Percentiles rank a stretch among this genome's conserved stretches.
Conservation (phyloP, 2,329 filamentous ascomycete species). For the Xylariales sp. region DNA sequence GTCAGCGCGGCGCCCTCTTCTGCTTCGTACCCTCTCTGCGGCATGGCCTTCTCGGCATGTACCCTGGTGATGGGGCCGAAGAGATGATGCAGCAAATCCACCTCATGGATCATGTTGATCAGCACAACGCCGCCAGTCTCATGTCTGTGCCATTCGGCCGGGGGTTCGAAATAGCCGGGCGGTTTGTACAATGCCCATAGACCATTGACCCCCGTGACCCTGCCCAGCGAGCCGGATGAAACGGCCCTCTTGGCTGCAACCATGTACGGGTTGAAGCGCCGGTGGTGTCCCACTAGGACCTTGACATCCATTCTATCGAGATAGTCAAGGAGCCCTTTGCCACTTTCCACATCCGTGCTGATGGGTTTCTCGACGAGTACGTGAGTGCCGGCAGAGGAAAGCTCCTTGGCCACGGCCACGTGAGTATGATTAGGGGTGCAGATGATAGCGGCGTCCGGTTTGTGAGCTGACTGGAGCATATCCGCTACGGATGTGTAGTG, state of each 20-base stretch:
- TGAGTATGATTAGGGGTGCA: slow-evolving; percentile 58
- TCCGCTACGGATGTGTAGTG: slow-evolving; percentile 29
- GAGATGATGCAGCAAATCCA: slow-evolving; percentile 53
- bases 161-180: slow-evolving; percentile 41
- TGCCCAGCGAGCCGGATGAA: slow-evolving; percentile 35
- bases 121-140: slow-evolving; percentile 42
- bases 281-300: slow-evolving; percentile 53
- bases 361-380: slow-evolving; percentile 56
- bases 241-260: slow-evolving; percentile 43
- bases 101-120: slow-evolving; percentile 58
- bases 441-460: slow-evolving; percentile 51
- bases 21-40: slow-evolving; percentile 40
- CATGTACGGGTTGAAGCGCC: slow-evolving; percentile 55
- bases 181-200: slow-evolving; percentile 52
- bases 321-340: slow-evolving; percentile 25
- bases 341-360: slow-evolving; percentile 34
- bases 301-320: slow-evolving; percentile 28
- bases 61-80: slow-evolving; percentile 48
- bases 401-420: slow-evolving; percentile 42
- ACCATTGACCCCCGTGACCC: slow-evolving; percentile 46
- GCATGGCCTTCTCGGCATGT: slow-evolving; percentile 41
- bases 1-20: slow-evolving; percentile 54
- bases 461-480: slow-evolving; percentile 33
- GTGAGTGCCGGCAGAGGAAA: slow-evolving; percentile 44
- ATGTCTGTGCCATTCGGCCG: slow-evolving; percentile 42